A percentile compares a stretch with the other conserved stretches of the same genome.
These are phyloP conservation scores for Chlamydomonas schloesseri DNA, from an alignment of 139 green algal genomes.

Conservation along the genomic window DNA sequence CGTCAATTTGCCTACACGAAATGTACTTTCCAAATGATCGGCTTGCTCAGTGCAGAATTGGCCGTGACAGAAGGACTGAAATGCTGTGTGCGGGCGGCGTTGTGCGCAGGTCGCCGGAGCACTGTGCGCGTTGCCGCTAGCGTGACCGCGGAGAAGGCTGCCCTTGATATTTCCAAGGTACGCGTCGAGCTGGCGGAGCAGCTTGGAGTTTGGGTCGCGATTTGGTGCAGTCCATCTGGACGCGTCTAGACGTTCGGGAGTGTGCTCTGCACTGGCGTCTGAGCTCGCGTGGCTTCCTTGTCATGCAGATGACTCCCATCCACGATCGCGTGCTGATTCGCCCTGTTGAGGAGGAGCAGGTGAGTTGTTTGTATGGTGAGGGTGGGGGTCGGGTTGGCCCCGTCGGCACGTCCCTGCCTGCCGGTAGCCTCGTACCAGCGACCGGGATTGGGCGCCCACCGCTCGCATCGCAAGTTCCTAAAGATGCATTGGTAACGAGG, in stretches of 20 bases:
- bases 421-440: no score
- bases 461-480: no score
- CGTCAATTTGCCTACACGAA: neutral
- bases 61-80: neutral
- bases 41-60: neutral
- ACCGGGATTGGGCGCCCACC: no score
- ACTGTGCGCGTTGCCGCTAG: slow-evolving; percentile 28
- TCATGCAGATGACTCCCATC: slow-evolving; percentile 63
- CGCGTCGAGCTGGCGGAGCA: neutral
- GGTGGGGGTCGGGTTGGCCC: no score
- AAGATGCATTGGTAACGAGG: no score
- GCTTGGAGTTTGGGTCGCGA: no score
- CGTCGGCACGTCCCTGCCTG: no score
- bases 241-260: no score
- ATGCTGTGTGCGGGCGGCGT: neutral
- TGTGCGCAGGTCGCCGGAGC: slow-evolving; percentile 31
- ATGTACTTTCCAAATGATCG: neutral
- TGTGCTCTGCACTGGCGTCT: no score
- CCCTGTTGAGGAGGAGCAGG: slow-evolving; percentile 68
- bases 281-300: neutral
- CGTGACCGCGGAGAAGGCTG: slow-evolving; percentile 55
- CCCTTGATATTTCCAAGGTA: slow-evolving; percentile 52
- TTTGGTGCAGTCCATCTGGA: no score
- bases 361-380: neutral
- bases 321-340: slow-evolving; percentile 68